These are phyloP conservation scores for Endocalyx cinctus DNA, from an alignment of 2,329 filamentous ascomycete genomes.

Conservation along the genomic window DNA sequence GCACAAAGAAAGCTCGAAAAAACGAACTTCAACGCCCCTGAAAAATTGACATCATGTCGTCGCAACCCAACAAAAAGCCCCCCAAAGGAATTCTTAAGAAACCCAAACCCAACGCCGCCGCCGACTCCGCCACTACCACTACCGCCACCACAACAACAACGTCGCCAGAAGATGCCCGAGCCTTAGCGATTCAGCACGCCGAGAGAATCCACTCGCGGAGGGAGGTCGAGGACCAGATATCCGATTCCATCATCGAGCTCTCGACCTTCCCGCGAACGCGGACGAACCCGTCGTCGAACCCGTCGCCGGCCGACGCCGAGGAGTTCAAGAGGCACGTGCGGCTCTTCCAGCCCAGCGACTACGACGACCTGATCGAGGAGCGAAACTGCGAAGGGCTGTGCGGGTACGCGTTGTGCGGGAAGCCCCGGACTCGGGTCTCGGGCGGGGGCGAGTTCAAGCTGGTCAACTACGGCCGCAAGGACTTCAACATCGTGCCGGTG, in stretches of 20 bases:
- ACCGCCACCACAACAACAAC: too few species aligned
- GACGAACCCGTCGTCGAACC: conserved; percentile 17
- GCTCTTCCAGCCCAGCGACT: conserved; percentile 81
- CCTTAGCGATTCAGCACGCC: conserved; percentile 77
- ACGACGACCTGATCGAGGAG: conserved; percentile 83
- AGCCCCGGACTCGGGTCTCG: conserved; percentile 52
- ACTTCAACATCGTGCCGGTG: conserved; percentile 64
- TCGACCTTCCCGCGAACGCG: conserved; percentile 51
- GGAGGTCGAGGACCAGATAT: conserved; percentile 68
- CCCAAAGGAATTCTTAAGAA: conserved; percentile 61
- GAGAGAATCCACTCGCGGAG: conserved; percentile 78
- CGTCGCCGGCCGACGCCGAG: conserved; percentile 54
- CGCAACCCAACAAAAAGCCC: conserved; percentile 29
- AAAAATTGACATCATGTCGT: too few species aligned
- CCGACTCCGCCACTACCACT: conserved; percentile 33
- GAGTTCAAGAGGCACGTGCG: conserved; percentile 63
- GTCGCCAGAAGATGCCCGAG: conserved; percentile 46
- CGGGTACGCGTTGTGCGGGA: conserved; percentile 76
- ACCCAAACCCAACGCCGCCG: conserved; percentile 32
- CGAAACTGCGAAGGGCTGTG: conserved; percentile 79
- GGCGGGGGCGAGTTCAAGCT: conserved; percentile 65
- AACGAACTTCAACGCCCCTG: too few species aligned
- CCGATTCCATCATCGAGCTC: conserved; percentile 67
- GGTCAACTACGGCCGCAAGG: conserved; percentile 44
- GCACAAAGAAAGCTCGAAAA: too few species aligned